Conservation (phyloP, 306 rosid species). For the Dryas drummondii region DNA sequence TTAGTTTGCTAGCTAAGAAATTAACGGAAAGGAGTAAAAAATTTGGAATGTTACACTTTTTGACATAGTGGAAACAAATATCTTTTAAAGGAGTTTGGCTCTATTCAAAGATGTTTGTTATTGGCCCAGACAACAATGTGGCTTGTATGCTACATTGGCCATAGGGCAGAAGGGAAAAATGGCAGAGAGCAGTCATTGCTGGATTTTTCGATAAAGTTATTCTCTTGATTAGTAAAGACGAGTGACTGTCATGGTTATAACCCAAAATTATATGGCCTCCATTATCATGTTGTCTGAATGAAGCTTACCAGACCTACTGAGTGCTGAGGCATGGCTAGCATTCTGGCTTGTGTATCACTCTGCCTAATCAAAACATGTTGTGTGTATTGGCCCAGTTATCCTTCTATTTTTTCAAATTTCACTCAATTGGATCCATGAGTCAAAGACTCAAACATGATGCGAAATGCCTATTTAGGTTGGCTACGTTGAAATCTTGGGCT, state of each 20-base stretch:
- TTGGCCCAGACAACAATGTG: not conserved
- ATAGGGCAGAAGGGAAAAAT: not conserved
- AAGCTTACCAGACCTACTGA: not conserved
- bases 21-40: not conserved
- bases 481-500: too few relatives aligned
- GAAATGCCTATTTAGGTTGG: too few relatives aligned
- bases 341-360: not conserved
- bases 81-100: not conserved
- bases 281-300: slow-evolving; percentile 2
- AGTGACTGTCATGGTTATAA: not conserved
- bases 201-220: not conserved
- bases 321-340: not conserved
- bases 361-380: not conserved
- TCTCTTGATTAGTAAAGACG: not conserved
- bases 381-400: not conserved
- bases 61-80: not conserved
- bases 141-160: not conserved
- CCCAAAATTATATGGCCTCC: not conserved
- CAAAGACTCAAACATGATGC: too few relatives aligned
- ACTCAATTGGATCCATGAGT: too few relatives aligned
- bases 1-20: not conserved
- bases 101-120: not conserved
- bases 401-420: not conserved
- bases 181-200: not conserved
- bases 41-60: not conserved